Percentiles rank a stretch among this genome's conserved stretches.
Evolutionary conservation across 2,329 filamentous ascomycete genomes (phyloP).

Genomic region (Hypoxylon sp.): DNA sequence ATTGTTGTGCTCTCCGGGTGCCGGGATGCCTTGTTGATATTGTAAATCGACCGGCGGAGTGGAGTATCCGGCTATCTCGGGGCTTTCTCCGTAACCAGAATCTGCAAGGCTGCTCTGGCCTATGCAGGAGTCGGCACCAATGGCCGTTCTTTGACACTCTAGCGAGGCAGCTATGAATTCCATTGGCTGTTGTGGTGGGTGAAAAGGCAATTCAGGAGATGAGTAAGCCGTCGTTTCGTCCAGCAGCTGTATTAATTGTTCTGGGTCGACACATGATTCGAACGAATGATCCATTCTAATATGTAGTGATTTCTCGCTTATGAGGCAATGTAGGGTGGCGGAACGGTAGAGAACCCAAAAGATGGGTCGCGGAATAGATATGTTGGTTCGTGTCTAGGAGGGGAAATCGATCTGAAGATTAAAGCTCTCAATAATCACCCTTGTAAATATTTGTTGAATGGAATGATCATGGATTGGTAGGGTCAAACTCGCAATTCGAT

Average conservation of each 20-base stretch:
- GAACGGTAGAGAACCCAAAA: conserved; percentile 21
- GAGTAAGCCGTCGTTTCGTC: conserved; percentile 9
- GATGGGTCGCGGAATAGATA: conserved; percentile 8
- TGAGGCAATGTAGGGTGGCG: not conserved
- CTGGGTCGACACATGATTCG: conserved; percentile 22
- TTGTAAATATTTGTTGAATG: conserved; percentile 15
- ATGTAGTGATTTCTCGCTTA: conserved; percentile 15
- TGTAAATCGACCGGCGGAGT: conserved; percentile 6
- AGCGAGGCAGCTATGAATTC: conserved; percentile 18
- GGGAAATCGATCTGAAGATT: conserved; percentile 12
- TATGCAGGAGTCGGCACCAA: not conserved
- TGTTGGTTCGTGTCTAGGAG: conserved; percentile 2
- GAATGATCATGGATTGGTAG: conserved; percentile 1
- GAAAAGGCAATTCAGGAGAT: conserved; percentile 2
- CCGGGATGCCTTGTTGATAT: not conserved
- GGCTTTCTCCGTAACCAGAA: not conserved
- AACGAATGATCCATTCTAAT: conserved; percentile 29
- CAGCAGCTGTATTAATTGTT: conserved; percentile 13
- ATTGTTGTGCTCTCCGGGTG: conserved; percentile 2
- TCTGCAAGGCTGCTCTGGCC: conserved; percentile 13
- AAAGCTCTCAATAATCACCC: not conserved
- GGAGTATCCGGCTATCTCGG: conserved; percentile 18
- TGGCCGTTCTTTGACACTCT: conserved; percentile 1
- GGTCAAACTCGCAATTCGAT: not conserved
- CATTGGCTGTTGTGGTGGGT: conserved; percentile 22